Conservation (phyloP, 371 early-diverging fungal species). For the Mucor mucedo region DNA sequence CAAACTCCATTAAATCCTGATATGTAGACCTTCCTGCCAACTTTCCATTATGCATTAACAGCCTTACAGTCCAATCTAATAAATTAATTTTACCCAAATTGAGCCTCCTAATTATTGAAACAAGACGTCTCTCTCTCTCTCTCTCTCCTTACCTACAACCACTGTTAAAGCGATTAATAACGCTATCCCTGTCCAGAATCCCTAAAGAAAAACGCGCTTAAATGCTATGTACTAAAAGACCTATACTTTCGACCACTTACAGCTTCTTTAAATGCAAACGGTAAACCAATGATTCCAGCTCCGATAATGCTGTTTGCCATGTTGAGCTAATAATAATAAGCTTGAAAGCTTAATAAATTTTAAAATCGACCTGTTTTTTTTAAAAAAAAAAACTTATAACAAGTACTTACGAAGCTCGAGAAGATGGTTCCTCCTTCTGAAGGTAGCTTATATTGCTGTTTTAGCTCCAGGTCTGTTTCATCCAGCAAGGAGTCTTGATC, state of each 20-base stretch:
- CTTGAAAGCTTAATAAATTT: neutral
- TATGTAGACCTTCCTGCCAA: conserved; percentile 75
- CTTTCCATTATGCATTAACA: conserved; percentile 72
- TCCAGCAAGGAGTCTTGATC: conserved; percentile 24
- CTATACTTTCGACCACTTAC: conserved; percentile 27
- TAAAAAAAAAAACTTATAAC: neutral
- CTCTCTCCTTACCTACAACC: conserved; percentile 56
- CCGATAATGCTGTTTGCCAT: conserved; percentile 83
- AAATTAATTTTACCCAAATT: neutral
- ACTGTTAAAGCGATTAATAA: conserved; percentile 67
- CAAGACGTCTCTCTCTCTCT: neutral
- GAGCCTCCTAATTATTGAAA: neutral
- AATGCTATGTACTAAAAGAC: too few species aligned
- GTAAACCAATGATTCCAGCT: conserved; percentile 73
- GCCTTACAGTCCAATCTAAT: conserved; percentile 77
- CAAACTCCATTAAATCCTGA: conserved; percentile 75
- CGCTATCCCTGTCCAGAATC: conserved; percentile 68
- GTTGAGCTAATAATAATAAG: conserved; percentile 56
- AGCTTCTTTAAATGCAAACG: conserved; percentile 66
- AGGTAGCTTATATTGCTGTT: conserved; percentile 39
- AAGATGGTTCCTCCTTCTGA: conserved; percentile 54
- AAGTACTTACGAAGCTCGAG: conserved; percentile 50
- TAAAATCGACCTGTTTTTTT: neutral
- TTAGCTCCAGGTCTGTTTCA: conserved; percentile 21
- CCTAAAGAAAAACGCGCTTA: conserved; percentile 24